These are phyloP conservation scores for Pseudopediastrum boryanum DNA, from an alignment of 139 green algal species.

Conservation along the genomic window DNA sequence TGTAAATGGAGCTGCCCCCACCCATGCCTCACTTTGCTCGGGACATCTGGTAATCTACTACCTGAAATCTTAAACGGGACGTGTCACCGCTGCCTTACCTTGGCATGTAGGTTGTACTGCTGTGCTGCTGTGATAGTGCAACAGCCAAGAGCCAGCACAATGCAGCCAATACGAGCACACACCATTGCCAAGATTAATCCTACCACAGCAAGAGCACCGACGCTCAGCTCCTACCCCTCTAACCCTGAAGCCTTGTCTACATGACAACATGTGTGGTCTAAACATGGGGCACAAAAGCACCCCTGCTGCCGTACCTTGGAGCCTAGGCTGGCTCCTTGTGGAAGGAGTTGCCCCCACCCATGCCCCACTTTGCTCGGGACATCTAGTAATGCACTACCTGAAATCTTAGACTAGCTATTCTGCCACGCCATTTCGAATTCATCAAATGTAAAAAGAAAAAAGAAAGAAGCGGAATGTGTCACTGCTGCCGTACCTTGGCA, in stretches of 20 bases:
- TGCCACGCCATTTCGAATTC: background rate
- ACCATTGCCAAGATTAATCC: too few relatives aligned
- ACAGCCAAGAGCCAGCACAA: too few relatives aligned
- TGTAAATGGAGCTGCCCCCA: background rate
- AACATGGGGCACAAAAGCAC: too few relatives aligned
- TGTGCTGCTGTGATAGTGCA: slow-evolving; percentile 39
- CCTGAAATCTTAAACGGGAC: background rate
- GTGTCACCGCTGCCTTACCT: background rate
- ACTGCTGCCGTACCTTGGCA: slow-evolving; percentile 8
- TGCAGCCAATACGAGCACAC: too few relatives aligned
- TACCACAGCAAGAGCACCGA: too few relatives aligned
- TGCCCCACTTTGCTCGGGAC: background rate
- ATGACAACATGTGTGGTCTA: too few relatives aligned
- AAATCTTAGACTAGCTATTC: background rate
- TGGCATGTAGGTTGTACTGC: slow-evolving; percentile 51
- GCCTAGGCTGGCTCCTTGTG: background rate
- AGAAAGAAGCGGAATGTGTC: background rate
- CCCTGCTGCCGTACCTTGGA: background rate
- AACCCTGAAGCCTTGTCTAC: too few relatives aligned
- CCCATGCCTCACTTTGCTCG: background rate
- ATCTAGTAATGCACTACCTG: background rate
- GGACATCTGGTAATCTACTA: background rate
- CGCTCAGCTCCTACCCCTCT: too few relatives aligned
- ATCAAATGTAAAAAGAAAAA: background rate
- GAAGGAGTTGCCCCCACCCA: background rate